These are phyloP conservation scores for Pulveroboletus sp. DNA, from an alignment of 768 basidiomycete species.

Conservation along the genomic window DNA sequence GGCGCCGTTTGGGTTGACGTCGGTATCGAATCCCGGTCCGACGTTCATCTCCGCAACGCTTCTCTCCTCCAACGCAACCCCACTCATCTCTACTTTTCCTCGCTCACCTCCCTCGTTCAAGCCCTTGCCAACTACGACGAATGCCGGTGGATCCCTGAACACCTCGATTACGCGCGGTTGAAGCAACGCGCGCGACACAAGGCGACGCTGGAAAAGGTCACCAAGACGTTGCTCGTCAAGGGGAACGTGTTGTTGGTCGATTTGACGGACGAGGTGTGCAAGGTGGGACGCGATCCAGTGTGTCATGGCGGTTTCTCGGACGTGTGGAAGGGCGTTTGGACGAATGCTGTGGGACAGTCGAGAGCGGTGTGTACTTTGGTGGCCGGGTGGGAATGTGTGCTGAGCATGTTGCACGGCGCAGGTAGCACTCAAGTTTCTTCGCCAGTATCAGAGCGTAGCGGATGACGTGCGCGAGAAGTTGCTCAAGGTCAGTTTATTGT, in stretches of 20 bases:
- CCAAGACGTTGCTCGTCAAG: constrained; percentile 53
- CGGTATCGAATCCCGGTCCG: constrained; percentile 49
- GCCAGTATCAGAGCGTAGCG: constrained; percentile 45
- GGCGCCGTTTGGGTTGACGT: constrained; percentile 40
- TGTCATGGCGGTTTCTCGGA: constrained; percentile 58
- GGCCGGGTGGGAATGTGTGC: neutral
- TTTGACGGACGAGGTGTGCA: constrained; percentile 53
- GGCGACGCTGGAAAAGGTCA: constrained; percentile 50
- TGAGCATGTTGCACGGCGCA: constrained; percentile 18
- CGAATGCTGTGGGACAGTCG: constrained; percentile 40
- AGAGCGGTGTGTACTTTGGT: constrained; percentile 11
- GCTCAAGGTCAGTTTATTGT: constrained; percentile 37
- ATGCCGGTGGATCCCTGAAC: constrained; percentile 53
- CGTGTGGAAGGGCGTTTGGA: constrained; percentile 60
- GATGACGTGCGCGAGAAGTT: constrained; percentile 51
- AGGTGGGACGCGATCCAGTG: constrained; percentile 45
- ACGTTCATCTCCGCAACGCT: constrained; percentile 61
- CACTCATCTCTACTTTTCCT: constrained; percentile 48
- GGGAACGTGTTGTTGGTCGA: constrained; percentile 49
- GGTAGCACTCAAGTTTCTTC: constrained; percentile 60
- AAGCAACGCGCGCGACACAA: constrained; percentile 59
- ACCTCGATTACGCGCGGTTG: constrained; percentile 51
- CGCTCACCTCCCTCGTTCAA: constrained; percentile 48
- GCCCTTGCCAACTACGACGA: constrained; percentile 57
- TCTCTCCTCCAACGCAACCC: constrained; percentile 57